phyloP scores from a whole-genome alignment of 2,329 filamentous ascomycete genomes.

The Fusarium nelsonii region DNA sequence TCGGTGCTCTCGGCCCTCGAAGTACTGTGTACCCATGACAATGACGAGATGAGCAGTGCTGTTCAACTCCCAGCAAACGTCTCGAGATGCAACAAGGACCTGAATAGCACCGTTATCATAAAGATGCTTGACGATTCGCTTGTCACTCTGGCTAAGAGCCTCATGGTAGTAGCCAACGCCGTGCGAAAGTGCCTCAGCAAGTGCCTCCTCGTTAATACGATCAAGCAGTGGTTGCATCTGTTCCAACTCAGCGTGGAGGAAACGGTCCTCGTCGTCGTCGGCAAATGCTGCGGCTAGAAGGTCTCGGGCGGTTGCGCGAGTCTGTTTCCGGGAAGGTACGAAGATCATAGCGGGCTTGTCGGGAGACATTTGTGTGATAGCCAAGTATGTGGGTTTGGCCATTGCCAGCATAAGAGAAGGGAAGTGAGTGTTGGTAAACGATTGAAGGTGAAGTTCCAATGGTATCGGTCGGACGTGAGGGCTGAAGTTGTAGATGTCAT shows the following conservation, averaged over 20 bases:
- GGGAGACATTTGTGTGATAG: constrained; percentile 87
- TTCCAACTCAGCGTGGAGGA: constrained; percentile 85
- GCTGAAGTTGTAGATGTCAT: constrained; percentile 99
- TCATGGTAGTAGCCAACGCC: constrained; percentile 98
- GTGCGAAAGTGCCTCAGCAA: constrained; percentile 90
- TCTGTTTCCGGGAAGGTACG: constrained; percentile 93
- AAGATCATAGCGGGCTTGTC: constrained; percentile 93
- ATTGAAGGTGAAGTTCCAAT: constrained; percentile 93
- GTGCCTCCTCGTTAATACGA: constrained; percentile 84
- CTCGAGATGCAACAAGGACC: constrained; percentile 79
- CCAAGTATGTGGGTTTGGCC: constrained; percentile 92
- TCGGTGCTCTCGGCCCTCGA: constrained; percentile 94
- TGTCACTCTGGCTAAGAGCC: constrained; percentile 87
- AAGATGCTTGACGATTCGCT: constrained; percentile 91
- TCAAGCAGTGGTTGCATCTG: constrained; percentile 86
- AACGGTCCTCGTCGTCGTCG: constrained; percentile 93
- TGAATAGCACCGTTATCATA: constrained; percentile 92
- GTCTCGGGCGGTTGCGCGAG: constrained; percentile 86
- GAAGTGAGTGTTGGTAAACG: constrained; percentile 95
- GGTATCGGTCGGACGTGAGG: constrained; percentile 90
- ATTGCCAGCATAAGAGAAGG: constrained; percentile 98
- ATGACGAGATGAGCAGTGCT: constrained; percentile 90
- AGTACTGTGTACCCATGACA: constrained; percentile 98
- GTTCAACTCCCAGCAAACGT: constrained; percentile 96
- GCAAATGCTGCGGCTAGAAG: constrained; percentile 87